A percentile compares a stretch with the other conserved stretches of the same genome.
phyloP scores from a whole-genome alignment of 2,329 filamentous ascomycete species.

The Atkinsonella hypoxylon region DNA sequence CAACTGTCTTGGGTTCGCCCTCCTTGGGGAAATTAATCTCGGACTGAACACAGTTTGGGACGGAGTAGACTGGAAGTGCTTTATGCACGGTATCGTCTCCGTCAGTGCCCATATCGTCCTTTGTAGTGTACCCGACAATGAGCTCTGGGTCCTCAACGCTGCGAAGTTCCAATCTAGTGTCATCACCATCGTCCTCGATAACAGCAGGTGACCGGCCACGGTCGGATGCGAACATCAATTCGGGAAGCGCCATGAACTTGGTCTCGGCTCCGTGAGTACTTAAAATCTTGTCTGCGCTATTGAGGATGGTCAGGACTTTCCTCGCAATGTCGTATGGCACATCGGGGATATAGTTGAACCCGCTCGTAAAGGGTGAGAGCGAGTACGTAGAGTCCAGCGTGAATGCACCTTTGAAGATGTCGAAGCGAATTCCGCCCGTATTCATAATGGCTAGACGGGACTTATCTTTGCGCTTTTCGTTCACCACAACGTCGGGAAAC shows the following conservation, averaged over 20 bases:
- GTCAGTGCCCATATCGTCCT: conserved; percentile 68
- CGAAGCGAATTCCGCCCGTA: conserved; percentile 85
- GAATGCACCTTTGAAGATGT: conserved; percentile 86
- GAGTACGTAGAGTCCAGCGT: conserved; percentile 79
- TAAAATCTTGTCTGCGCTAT: conserved; percentile 40
- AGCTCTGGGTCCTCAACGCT: conserved; percentile 21
- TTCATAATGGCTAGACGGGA: conserved; percentile 69
- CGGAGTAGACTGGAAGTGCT: conserved; percentile 58
- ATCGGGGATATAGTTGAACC: conserved; percentile 63
- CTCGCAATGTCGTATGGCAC: conserved; percentile 69
- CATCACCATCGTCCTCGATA: conserved; percentile 9
- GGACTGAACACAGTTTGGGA: conserved; percentile 76
- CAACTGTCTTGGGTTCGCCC: conserved; percentile 57
- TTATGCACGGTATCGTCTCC: conserved; percentile 86
- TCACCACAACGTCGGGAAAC: conserved; percentile 53
- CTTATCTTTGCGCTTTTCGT: conserved; percentile 43
- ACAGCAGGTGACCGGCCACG: conserved; percentile 5
- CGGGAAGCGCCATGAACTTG: conserved; percentile 37
- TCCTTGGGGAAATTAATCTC: conserved; percentile 47
- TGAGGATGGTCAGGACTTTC: conserved; percentile 51
- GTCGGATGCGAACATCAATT: conserved; percentile 22
- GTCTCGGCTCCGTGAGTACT: conserved; percentile 24
- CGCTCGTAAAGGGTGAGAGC: conserved; percentile 77
- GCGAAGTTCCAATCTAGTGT: conserved; percentile 21
- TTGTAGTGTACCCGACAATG: conserved; percentile 70